These are phyloP conservation scores for Anthracocystis walkeri DNA, from an alignment of 1,284 basidiomycete species.

Conservation along the genomic window DNA sequence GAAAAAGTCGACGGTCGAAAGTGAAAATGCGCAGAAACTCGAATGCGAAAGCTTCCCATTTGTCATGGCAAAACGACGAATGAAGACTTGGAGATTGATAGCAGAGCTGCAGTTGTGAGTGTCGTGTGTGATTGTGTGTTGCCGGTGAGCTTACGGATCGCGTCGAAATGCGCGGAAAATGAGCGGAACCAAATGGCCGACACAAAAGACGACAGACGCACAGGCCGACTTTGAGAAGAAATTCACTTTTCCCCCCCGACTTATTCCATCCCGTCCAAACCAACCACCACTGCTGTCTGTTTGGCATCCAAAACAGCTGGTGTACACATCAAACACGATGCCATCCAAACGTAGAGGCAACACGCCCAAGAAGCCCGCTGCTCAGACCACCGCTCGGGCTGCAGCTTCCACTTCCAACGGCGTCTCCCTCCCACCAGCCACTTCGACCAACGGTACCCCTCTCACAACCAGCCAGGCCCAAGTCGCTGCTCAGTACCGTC, in stretches of 20 bases:
- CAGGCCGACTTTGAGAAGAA: conserved; percentile 9
- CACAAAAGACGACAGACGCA: neutral
- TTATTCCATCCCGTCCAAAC: conserved; percentile 12
- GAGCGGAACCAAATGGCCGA: neutral
- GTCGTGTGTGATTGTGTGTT: neutral
- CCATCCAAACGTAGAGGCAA: conserved; percentile 33
- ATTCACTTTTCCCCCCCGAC: neutral
- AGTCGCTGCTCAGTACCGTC: conserved; percentile 23
- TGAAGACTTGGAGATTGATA: neutral
- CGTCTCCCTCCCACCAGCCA: conserved; percentile 9
- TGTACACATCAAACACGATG: conserved; percentile 15
- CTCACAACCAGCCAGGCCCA: conserved; percentile 12
- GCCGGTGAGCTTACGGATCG: neutral
- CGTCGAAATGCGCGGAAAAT: neutral
- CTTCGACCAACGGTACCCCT: conserved; percentile 18
- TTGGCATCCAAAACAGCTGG: conserved; percentile 6
- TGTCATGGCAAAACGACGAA: neutral
- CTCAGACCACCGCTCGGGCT: conserved; percentile 9
- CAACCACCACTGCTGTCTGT: neutral
- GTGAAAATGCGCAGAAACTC: neutral
- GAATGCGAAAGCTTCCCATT: neutral
- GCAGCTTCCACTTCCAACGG: conserved; percentile 14
- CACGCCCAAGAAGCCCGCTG: conserved; percentile 43
- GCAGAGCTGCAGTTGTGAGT: neutral
- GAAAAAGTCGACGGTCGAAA: conserved; percentile 3